Conservation (phyloP, 2,329 filamentous ascomycete species). For the Chaetothyriales sp. region DNA sequence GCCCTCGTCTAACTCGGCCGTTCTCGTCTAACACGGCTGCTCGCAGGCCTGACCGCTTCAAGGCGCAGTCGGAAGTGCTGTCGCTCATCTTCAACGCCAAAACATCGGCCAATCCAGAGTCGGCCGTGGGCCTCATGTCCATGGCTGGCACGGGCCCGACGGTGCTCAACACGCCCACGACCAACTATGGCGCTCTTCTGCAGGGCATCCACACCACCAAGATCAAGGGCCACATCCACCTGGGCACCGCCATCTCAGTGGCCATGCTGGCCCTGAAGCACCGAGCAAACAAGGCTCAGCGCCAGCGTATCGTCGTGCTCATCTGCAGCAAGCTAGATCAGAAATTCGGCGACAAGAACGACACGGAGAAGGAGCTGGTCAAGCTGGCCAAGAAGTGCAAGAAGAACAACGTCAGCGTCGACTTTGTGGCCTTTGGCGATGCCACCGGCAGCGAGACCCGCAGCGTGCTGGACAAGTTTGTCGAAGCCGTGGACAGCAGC, state of each 20-base stretch:
- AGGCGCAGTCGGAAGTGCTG: conserved; percentile 89
- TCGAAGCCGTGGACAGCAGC: conserved; percentile 71
- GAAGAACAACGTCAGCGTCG: conserved; percentile 87
- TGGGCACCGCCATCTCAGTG: conserved; percentile 89
- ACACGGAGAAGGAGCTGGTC: conserved; percentile 77
- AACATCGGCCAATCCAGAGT: conserved; percentile 89
- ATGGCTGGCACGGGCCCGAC: conserved; percentile 98
- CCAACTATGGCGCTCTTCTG: conserved; percentile 89
- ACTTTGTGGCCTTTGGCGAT: conserved; percentile 91
- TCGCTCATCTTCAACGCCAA: conserved; percentile 93
- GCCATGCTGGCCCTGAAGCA: conserved; percentile 89
- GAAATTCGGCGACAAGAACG: conserved; percentile 33
- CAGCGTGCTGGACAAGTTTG: conserved; percentile 83
- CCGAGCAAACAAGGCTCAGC: conserved; percentile 92
- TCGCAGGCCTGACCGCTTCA: conserved; percentile 75
- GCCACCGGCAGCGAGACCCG: conserved; percentile 68
- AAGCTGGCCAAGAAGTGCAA: conserved; percentile 97
- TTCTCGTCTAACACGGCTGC: not conserved
- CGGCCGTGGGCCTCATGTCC: conserved; percentile 93
- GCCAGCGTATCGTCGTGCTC: conserved; percentile 93
- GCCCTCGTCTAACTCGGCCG: not conserved
- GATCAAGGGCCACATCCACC: conserved; percentile 76
- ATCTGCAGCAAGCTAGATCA: conserved; percentile 68
- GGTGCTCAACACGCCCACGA: conserved; percentile 89
- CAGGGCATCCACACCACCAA: conserved; percentile 87